Conservation (phyloP, 306 rosid genomes). For the Quercus glauca region DNA sequence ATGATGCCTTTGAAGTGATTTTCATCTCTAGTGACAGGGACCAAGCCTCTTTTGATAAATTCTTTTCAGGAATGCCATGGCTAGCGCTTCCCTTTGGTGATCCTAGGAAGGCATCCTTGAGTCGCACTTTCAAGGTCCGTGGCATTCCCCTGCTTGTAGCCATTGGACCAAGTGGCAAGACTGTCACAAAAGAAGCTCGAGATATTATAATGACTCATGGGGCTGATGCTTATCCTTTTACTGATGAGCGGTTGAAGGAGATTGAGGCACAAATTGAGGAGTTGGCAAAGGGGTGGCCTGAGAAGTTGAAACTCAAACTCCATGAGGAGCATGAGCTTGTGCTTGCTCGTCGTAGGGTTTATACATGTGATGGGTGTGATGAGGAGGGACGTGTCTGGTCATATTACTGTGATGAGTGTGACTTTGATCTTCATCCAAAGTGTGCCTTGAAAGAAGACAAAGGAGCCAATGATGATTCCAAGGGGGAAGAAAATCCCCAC, state of each 20-base stretch:
- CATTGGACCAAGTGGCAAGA: slow-evolving; percentile 59
- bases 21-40: slow-evolving; percentile 75
- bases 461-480: slow-evolving; percentile 28
- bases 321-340: slow-evolving; percentile 59
- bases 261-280: slow-evolving; percentile 45
- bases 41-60: slow-evolving; percentile 57
- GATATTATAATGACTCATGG: slow-evolving; percentile 41
- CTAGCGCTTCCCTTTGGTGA: slow-evolving; percentile 77
- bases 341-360: slow-evolving; percentile 27
- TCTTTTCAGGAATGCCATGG: slow-evolving; percentile 79
- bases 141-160: slow-evolving; percentile 69
- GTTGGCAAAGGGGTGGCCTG: slow-evolving; percentile 60
- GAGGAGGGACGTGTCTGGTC: slow-evolving; percentile 49
- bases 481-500: slow-evolving; percentile 21
- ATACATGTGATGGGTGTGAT: slow-evolving; percentile 37
- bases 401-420: slow-evolving; percentile 53
- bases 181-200: slow-evolving; percentile 57
- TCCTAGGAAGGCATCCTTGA: slow-evolving; percentile 51
- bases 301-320: slow-evolving; percentile 40
- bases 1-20: slow-evolving; percentile 57
- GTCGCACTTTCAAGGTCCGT: slow-evolving; percentile 49
- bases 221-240: slow-evolving; percentile 74
- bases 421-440: slow-evolving; percentile 64
- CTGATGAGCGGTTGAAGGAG: slow-evolving; percentile 44
- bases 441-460: slow-evolving; percentile 46